Evolutionary conservation across 2,329 filamentous ascomycete species (phyloP).

Genomic region (Xylaria sp.): DNA sequence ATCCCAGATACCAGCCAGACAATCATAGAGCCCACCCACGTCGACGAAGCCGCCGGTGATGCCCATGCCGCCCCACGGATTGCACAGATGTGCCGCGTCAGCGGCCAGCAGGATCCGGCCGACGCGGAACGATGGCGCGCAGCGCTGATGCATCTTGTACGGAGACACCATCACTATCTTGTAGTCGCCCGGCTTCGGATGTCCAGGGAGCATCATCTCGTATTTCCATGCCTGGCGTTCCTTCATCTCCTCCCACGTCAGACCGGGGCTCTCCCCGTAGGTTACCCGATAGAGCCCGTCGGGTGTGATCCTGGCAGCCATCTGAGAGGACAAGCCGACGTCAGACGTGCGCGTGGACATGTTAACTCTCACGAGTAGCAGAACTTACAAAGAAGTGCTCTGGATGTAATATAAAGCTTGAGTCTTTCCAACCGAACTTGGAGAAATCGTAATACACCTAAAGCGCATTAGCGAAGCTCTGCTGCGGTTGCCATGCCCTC

Average conservation of each 20-base stretch:
- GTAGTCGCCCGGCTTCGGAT: constrained; percentile 68
- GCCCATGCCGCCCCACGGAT: constrained; percentile 68
- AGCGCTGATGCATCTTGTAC: constrained; percentile 71
- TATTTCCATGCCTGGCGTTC: constrained; percentile 66
- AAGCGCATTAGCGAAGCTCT: constrained; percentile 28
- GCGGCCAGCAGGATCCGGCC: constrained; percentile 68
- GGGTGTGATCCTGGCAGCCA: constrained; percentile 68
- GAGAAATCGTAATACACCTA: constrained; percentile 71
- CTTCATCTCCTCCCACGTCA: constrained; percentile 64
- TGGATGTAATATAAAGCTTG: constrained; percentile 71
- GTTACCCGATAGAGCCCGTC: constrained; percentile 72
- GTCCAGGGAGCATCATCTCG: constrained; percentile 67
- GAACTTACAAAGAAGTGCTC: constrained; percentile 63
- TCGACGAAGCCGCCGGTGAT: constrained; percentile 74
- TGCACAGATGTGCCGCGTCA: constrained; percentile 69
- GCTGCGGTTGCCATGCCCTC: not conserved
- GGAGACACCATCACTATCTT: constrained; percentile 67
- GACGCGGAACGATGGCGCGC: constrained; percentile 66
- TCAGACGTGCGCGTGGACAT: constrained; percentile 3
- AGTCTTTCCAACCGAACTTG: constrained; percentile 64
- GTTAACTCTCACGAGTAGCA: not conserved
- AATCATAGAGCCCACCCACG: constrained; percentile 70
- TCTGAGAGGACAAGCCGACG: constrained; percentile 51
- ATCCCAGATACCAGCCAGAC: constrained; percentile 61
- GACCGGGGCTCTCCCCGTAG: constrained; percentile 67